Evolutionary conservation across 108 stramenopile genomes (phyloP), one percentile per base, ranked within the genome.

Genomic region (Fragilariopsis cylindrus): DNA sequence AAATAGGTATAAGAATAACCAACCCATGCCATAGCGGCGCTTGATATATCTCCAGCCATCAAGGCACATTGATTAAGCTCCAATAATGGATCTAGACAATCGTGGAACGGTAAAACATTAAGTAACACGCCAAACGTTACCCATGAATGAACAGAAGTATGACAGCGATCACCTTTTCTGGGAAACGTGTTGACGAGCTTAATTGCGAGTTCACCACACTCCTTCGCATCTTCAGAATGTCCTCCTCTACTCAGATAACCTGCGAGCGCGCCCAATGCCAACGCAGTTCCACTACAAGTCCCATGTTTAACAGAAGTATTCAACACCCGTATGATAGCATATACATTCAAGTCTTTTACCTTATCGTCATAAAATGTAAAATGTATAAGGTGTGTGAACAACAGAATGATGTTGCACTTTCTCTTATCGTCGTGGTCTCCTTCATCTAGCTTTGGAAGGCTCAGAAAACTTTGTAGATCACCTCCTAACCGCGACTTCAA

Each of bases 51-150:
- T 30, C 82, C 85, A 11, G 18, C 44, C 47, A 50, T 56, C 50
- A 82, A 39, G 11, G 60, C 70, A 8, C 72, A 55, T 3, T 52
- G 57, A 41, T 82, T 70, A 11, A 47, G 73, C 7, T 77, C 70
- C 62, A 81, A 30, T 30, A 78, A 60, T 41, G 74, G 60, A 13
- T 85, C 78, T 48, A 85, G n/a, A 40, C 64, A 52, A 7, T 72
- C 45, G 58, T 78, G 71, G 11, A 82, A 30, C 4, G 85, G 81
- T 21, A 64, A 48, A 3, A 56, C 71, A 4, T 49, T n/a, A 8
- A 57, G 13, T 18, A 72, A 76, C 4, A 76, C 50, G 6, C 65
- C 4, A 16, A 18, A 62, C 5, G 65, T 55, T 8, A 44, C 54
- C 62, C 46, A 30, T 2, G 43, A 12, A 40, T 48, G 43, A 0